Base-by-base conservation (phyloP, 1,284 basidiomycete species). In the Trichosporon sp. region DNA sequence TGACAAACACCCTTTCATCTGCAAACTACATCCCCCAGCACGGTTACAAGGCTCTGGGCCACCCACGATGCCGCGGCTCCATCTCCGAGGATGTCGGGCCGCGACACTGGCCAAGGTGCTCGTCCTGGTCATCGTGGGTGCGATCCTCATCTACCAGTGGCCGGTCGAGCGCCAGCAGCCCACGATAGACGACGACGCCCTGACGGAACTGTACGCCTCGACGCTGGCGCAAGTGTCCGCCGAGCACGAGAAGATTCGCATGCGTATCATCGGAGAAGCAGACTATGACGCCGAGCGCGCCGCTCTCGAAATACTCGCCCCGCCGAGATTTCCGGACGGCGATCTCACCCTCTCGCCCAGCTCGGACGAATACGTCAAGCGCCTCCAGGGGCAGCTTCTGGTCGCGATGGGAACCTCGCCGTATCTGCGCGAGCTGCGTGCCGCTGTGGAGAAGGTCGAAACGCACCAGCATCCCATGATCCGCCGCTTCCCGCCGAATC, bases 311-410 rank as follows among this genome's bases (percentile, higher is more conserved):
- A n/a, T 65, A 3, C 32, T 64, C 10, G 56, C 58, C 2, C 65
- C 63, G 1, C 21, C 46, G 5, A 52, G 23, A n/a, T 33, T 60
- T 1, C 49, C 58, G 0, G 62, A 65, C 4, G 65, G 65, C 4
- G 33, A 57, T 8, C 40, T 56, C 13, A 56, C 62, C 2, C 62
- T 73, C 9, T 46, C 63, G 44, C 60, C 69, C 9, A 58, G 62
- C 19, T 36, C 64, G 19, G 65, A 67, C 3, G 56, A 34, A 10
- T 73, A 73, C 52, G 58, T 69, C 6, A 29, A 56, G 6, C 64
- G 71, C 0, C 62, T 73, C 23, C 32, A 52, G 13, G 14, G 14
- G 19, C 71, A 71, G 59, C 64, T 70, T 10, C 44, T 46, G 23
- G 52, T 14, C 5, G 61, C 57, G 8, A 59, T 71, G 23, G 19